Evolutionary conservation across 352 stramenopile species (phyloP).

Genomic region (Pythium folliculosum): DNA sequence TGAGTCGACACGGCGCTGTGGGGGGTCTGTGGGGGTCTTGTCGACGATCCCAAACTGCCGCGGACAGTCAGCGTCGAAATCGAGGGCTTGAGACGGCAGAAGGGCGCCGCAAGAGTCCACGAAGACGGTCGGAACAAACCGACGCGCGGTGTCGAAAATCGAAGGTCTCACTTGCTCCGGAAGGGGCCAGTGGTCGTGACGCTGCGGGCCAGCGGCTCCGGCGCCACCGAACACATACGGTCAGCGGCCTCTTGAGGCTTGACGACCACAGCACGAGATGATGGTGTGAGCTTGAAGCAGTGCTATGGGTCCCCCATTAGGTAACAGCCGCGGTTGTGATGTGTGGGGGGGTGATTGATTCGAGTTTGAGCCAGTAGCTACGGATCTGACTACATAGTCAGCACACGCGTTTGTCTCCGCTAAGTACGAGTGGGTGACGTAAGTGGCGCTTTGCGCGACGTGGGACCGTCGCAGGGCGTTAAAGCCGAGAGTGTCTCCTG

Average conservation of each 20-base stretch:
- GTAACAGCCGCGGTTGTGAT: background rate
- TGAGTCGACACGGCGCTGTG: background rate
- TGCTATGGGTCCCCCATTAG: background rate
- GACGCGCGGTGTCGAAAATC: too few relatives aligned
- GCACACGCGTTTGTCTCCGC: background rate
- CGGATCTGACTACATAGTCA: conserved; percentile 17
- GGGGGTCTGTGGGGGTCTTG: background rate
- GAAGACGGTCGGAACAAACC: background rate
- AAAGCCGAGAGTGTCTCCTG: too few relatives aligned
- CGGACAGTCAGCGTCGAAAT: background rate
- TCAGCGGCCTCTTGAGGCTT: background rate
- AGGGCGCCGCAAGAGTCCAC: background rate
- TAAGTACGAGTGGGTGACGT: conserved; percentile 10
- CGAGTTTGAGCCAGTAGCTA: conserved; percentile 3
- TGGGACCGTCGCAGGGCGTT: background rate
- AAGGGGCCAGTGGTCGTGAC: background rate
- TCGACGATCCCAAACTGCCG: conserved; percentile 10
- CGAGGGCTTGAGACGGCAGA: background rate
- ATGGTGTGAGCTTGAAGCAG: background rate
- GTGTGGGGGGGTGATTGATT: background rate
- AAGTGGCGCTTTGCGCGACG: background rate
- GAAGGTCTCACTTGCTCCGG: too few relatives aligned
- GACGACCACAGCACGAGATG: background rate
- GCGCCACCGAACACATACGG: background rate
- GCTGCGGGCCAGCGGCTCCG: background rate